Percentiles rank a stretch among this genome's conserved stretches.
Conservation (phyloP, 129 eudicot genomes). For the Helichrysum umbraculigerum region DNA sequence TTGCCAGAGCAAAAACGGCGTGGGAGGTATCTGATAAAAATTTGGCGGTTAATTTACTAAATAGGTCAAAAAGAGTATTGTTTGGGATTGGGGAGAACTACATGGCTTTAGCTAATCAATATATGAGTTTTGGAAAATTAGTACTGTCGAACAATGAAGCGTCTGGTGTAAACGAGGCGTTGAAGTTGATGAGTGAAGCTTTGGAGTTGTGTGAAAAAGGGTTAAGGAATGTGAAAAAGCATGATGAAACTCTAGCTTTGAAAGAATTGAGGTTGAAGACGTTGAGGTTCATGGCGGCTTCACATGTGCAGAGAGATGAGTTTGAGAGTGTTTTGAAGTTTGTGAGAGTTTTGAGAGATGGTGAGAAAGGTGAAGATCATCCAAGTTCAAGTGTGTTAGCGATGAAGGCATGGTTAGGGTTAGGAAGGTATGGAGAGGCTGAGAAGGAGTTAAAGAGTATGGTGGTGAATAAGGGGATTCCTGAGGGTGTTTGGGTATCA, state of each 20-base stretch:
- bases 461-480: slow-evolving; percentile 83
- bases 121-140: slow-evolving; percentile 62
- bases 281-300: slow-evolving; percentile 82
- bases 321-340: slow-evolving; percentile 91
- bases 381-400: slow-evolving; percentile 96
- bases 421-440: slow-evolving; percentile 75
- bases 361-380: slow-evolving; percentile 64
- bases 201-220: slow-evolving; percentile 88
- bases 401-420: slow-evolving; percentile 98
- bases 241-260: slow-evolving; percentile 62
- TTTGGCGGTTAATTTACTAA: slow-evolving; percentile 59
- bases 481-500: slow-evolving; percentile 91
- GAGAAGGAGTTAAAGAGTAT: slow-evolving; percentile 89
- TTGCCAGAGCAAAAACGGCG: slow-evolving; percentile 69
- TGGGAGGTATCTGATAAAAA: slow-evolving; percentile 76
- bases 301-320: slow-evolving; percentile 84
- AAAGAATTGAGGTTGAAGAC: slow-evolving; percentile 71
- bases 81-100: slow-evolving; percentile 58
- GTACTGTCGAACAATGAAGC: slow-evolving; percentile 46
- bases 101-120: slow-evolving; percentile 62
- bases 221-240: slow-evolving; percentile 64
- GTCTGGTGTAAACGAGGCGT: slow-evolving; percentile 54
- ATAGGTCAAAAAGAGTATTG: slow-evolving; percentile 58
- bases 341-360: slow-evolving; percentile 85
- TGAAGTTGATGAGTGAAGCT: slow-evolving; percentile 85